These are phyloP conservation scores for Ceratocystis ficicola DNA, from an alignment of 2,329 filamentous ascomycete species.

Conservation along the genomic window DNA sequence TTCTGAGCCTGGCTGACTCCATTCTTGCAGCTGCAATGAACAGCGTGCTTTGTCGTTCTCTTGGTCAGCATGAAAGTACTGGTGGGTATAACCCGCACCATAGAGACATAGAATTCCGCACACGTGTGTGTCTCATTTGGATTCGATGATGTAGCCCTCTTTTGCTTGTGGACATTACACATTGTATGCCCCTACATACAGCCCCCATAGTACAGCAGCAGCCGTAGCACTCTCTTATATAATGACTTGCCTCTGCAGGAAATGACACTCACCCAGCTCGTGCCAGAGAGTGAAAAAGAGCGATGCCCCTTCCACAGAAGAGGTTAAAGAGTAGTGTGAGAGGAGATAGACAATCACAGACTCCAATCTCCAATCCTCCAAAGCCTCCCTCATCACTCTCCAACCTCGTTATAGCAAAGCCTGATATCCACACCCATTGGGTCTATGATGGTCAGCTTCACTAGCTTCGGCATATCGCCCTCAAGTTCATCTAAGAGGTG, in stretches of 20 bases:
- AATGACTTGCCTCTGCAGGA: neutral
- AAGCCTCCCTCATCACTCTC: no score
- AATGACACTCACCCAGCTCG: neutral
- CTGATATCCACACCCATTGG: no score
- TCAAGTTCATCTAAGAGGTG: neutral
- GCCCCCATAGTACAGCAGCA: neutral
- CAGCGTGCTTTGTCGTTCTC: no score
- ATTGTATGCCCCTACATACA: neutral
- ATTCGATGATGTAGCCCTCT: neutral
- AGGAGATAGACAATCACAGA: no score
- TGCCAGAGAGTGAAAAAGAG: no score
- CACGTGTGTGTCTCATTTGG: neutral
- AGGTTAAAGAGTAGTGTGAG: no score
- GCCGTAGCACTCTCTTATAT: neutral
- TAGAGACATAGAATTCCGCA: neutral
- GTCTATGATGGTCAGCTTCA: neutral
- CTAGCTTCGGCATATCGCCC: constrained; percentile 4
- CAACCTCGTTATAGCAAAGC: no score
- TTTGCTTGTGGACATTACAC: neutral
- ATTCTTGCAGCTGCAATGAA: no score
- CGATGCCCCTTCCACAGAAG: neutral
- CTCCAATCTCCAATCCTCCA: no score
- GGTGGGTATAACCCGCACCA: neutral
- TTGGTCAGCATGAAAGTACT: neutral
- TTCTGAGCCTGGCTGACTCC: no score